These are phyloP conservation scores for Tolypocladium ovalisporum DNA, from an alignment of 2,329 filamentous ascomycete genomes.

Conservation along the genomic window DNA sequence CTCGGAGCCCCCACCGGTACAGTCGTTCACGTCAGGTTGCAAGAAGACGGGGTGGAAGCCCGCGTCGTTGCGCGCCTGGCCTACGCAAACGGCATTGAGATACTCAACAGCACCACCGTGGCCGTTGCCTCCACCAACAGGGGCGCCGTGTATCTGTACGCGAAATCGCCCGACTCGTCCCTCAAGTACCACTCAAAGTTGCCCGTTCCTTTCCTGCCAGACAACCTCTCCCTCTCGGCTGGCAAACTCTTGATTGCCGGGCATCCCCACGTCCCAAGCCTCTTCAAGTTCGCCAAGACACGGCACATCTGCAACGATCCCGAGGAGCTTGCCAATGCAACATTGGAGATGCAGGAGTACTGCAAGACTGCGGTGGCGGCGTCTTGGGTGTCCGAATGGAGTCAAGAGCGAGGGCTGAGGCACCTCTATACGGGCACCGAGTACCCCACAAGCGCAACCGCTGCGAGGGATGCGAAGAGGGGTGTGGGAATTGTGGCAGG, in stretches of 20 bases:
- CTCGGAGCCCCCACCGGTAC: constrained; percentile 19
- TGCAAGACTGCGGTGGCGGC: constrained; percentile 5
- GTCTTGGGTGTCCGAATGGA: constrained; percentile 25
- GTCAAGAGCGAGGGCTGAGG: constrained; percentile 17
- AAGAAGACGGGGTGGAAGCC: constrained; percentile 3
- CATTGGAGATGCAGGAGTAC: constrained; percentile 1
- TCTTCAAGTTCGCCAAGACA: constrained; percentile 18
- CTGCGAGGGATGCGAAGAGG: constrained; percentile 14
- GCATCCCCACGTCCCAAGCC: constrained; percentile 23
- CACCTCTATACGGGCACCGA: constrained; percentile 20
- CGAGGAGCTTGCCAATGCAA: constrained; percentile 11
- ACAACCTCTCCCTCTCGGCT: constrained; percentile 24
- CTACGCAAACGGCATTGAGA: constrained; percentile 30
- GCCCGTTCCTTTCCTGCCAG: constrained; percentile 23
- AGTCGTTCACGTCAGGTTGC: constrained; percentile 22
- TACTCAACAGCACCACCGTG: constrained; percentile 25
- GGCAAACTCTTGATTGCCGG: constrained; percentile 26
- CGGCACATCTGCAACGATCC: constrained; percentile 24
- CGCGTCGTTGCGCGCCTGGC: constrained; percentile 20
- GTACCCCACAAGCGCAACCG: constrained; percentile 23
- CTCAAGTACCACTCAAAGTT: constrained; percentile 1
- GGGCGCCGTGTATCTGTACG: constrained; percentile 18
- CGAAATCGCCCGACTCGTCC: constrained; percentile 3
- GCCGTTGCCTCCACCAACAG: constrained; percentile 24
- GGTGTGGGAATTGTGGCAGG: constrained; percentile 24